Evolutionary conservation across 768 basidiomycete species (phyloP), one percentile per base, ranked within the genome.

Genomic region (Hericium erinaceus): DNA sequence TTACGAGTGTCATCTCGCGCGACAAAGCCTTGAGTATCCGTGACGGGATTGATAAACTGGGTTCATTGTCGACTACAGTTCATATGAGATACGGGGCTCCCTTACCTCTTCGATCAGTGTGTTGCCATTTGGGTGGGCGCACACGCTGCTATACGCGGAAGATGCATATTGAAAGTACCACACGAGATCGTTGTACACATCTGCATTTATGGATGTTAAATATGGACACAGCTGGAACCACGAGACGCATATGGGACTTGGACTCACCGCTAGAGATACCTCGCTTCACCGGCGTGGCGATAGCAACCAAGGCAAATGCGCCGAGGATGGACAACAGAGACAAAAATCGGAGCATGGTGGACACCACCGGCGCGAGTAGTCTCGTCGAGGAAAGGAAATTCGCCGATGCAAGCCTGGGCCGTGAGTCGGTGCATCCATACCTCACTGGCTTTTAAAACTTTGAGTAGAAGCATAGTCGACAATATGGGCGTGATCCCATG

Each of bases 1-100:
- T 71, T 64, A 28, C 69, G 65, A 2, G 59, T 65, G 56, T 78
- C 75, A 57, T 79, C 78, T 18, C 75, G 70, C 0, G 72, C 77
- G 28, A 79, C 69, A 54, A 73, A 79, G 22, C 77, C 78, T 66
- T 74, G 73, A 2, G 73, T 40, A 15, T 46, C 44, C n/a, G n/a
- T n/a, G 7, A n/a, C 44, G 18, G n/a, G 8, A 20, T 46, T 15
- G 16, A 6, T n/a, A 16, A 46, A 46, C 44, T 46, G 12, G 20
- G 15, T 11, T 9, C 16, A n/a, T n/a, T n/a, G n/a, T 9, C n/a
- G 7, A 46, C 9, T 33, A 7, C 5, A 46, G 4, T 15, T 15
- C n/a, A 15, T 4, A 46, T 18, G n/a, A n/a, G 7, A 46, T 3
- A 10, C 15, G 7, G 16, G 44, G 16, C 12, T 15, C 9, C 10